phyloP scores from a whole-genome alignment of 306 rosid genomes.

The Fragaria ananassa region DNA sequence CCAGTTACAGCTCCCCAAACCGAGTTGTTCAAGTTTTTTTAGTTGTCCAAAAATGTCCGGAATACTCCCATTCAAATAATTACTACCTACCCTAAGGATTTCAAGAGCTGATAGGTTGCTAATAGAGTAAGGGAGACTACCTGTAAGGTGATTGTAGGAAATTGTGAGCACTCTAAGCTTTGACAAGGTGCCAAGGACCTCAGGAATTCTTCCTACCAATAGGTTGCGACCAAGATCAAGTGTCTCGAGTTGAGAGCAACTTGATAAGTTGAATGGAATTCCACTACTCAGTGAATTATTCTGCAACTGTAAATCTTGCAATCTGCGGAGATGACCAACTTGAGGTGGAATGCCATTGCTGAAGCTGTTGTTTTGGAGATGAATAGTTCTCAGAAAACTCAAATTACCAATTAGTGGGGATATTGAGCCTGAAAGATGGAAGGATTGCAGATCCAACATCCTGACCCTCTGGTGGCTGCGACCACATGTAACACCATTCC shows the following conservation, averaged over 20 bases:
- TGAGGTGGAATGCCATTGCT: background rate
- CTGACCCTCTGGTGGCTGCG: background rate
- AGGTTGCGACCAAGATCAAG: background rate
- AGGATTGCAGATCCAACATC: background rate
- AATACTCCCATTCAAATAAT: background rate
- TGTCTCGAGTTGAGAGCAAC: background rate
- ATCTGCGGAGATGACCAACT: background rate
- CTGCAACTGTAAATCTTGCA: too few species aligned
- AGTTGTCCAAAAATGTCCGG: background rate
- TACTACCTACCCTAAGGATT: background rate
- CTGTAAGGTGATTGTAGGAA: background rate
- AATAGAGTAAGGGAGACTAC: background rate
- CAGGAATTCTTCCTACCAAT: too few species aligned
- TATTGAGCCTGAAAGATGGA: constrained; percentile 5
- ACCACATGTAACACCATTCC: constrained; percentile 9
- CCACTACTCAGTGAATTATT: too few species aligned
- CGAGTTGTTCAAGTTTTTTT: background rate
- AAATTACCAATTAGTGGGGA: background rate
- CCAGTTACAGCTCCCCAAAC: background rate
- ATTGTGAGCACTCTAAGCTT: background rate
- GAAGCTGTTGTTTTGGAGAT: constrained; percentile 5
- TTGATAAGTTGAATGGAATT: too few species aligned
- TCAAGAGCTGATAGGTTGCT: background rate
- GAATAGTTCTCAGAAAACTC: background rate
- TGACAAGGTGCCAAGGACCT: background rate